Conservation (phyloP, 2,329 filamentous ascomycete genomes). For the Teratosphaeria destructans region DNA sequence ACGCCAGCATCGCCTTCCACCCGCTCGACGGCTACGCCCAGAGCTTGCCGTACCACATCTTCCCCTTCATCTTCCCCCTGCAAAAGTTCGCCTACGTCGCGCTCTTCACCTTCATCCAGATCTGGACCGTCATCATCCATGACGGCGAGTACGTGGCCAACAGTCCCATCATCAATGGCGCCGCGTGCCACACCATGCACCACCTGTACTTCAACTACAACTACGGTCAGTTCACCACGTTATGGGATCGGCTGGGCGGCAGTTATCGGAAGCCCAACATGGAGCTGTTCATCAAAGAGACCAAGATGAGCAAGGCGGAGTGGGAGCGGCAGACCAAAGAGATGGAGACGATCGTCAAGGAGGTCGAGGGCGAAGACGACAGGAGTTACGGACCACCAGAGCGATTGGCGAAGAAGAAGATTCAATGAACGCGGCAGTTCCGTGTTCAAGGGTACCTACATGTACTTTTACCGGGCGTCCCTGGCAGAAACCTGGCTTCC, state of each 20-base stretch:
- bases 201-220: conserved; percentile 84
- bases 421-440: background rate
- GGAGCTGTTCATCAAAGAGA: conserved; percentile 73
- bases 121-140: conserved; percentile 95
- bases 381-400: conserved; percentile 29
- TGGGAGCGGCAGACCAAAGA: conserved; percentile 69
- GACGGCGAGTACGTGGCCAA: conserved; percentile 92
- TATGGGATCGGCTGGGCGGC: conserved; percentile 80
- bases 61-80: conserved; percentile 83
- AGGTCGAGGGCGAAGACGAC: conserved; percentile 54
- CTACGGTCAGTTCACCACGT: conserved; percentile 87
- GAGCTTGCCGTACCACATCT: conserved; percentile 83
- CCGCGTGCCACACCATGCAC: conserved; percentile 88
- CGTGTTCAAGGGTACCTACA: background rate
- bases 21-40: conserved; percentile 85
- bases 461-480: background rate
- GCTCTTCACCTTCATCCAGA: conserved; percentile 85
- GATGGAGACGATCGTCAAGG: conserved; percentile 64
- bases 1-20: conserved; percentile 88
- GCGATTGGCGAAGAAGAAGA: conserved; percentile 7
- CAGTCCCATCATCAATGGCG: conserved; percentile 84
- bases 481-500: background rate
- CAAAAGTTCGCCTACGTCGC: conserved; percentile 81
- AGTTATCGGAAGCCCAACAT: conserved; percentile 80
- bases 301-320: conserved; percentile 71